Evolutionary conservation across 768 basidiomycete genomes (phyloP).

Genomic region (Boletus subparvulus): DNA sequence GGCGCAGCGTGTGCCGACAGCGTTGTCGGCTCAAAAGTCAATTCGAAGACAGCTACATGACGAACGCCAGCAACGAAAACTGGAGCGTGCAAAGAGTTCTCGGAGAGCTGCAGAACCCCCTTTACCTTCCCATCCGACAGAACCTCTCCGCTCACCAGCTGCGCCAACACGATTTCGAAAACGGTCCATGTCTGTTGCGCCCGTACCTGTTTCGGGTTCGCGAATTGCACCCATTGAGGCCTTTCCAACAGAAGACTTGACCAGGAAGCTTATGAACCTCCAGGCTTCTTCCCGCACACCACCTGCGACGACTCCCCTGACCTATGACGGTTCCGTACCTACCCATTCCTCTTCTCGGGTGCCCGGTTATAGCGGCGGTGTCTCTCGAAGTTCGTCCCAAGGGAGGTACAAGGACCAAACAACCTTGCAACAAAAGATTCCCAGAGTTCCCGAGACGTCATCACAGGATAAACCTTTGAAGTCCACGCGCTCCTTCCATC

Average conservation of each 20-base stretch:
- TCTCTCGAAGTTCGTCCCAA: constrained; percentile 26
- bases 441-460: constrained; percentile 20
- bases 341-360: constrained; percentile 10
- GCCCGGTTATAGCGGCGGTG: constrained; percentile 5
- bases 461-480: constrained; percentile 38
- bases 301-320: constrained; percentile 8
- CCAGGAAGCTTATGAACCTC: constrained; percentile 54
- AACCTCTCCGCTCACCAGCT: constrained; percentile 29
- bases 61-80: constrained; percentile 59
- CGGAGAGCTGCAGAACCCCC: constrained; percentile 21
- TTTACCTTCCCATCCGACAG: constrained; percentile 15
- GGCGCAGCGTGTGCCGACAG: constrained; percentile 79
- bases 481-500: constrained; percentile 63
- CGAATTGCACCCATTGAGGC: constrained; percentile 37
- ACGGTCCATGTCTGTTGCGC: constrained; percentile 31
- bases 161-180: constrained; percentile 39
- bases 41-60: constrained; percentile 71
- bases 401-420: constrained; percentile 14
- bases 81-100: constrained; percentile 41
- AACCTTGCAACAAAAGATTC: constrained; percentile 18
- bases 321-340: constrained; percentile 10
- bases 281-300: constrained; percentile 33
- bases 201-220: constrained; percentile 13
- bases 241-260: constrained; percentile 59
- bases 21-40: constrained; percentile 77